Conservation (phyloP, 768 basidiomycete species). For the Tulasnella sp. region DNA sequence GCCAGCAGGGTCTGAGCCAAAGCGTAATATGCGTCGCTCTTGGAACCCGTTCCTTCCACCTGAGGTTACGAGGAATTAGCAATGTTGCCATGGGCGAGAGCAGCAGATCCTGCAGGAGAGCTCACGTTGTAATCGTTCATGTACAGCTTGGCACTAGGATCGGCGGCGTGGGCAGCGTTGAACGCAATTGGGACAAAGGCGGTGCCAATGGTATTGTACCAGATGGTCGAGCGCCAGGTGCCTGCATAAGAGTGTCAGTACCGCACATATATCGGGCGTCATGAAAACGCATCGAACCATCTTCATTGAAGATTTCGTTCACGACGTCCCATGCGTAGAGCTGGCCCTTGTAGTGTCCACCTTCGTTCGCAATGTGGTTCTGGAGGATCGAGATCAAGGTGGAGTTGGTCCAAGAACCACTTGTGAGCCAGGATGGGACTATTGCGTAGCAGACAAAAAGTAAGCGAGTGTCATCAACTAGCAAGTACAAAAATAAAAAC, state of each 20-base stretch:
- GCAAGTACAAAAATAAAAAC: slow-evolving; percentile 44
- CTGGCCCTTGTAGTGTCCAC: slow-evolving; percentile 58
- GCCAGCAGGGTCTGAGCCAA: slow-evolving; percentile 56
- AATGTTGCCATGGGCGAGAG: slow-evolving; percentile 34
- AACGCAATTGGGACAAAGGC: slow-evolving; percentile 54
- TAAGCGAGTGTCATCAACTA: not conserved
- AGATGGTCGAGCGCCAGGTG: slow-evolving; percentile 54
- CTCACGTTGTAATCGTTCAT: slow-evolving; percentile 43
- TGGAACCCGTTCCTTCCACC: slow-evolving; percentile 46
- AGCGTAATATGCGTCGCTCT: slow-evolving; percentile 60
- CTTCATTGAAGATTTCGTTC: slow-evolving; percentile 64
- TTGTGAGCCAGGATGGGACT: too few relatives aligned
- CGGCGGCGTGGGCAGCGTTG: slow-evolving; percentile 55
- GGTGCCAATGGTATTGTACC: slow-evolving; percentile 55
- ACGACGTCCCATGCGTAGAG: slow-evolving; percentile 60
- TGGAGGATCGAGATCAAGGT: slow-evolving; percentile 48
- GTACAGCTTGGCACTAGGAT: slow-evolving; percentile 61
- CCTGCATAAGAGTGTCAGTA: not conserved
- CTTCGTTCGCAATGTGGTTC: slow-evolving; percentile 55
- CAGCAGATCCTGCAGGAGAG: not conserved
- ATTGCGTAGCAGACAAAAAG: not conserved
- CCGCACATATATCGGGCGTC: not conserved
- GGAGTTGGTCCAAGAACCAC: too few relatives aligned
- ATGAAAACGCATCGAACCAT: slow-evolving; percentile 42
- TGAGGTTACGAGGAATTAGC: slow-evolving; percentile 36